Percentiles rank a stretch among this genome's conserved stretches.
phyloP scores from a whole-genome alignment of 1,139 yeast genomes.

The Nakaseomyces nivariensis region DNA sequence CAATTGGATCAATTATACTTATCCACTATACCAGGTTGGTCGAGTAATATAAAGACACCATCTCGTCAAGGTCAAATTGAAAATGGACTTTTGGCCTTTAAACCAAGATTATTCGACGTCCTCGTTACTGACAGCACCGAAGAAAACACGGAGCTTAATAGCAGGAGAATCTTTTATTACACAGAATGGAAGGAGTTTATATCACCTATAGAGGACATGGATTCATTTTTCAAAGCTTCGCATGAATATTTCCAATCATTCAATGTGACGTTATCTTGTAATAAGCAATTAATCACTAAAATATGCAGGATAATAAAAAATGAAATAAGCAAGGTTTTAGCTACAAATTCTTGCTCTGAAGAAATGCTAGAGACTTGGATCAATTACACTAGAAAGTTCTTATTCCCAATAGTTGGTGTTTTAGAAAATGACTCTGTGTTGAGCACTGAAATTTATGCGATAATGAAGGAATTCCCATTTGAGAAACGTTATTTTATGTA shows the following conservation, averaged over 20 bases:
- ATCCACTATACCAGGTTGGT: slow-evolving; percentile 4
- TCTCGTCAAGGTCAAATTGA: slow-evolving; percentile 11
- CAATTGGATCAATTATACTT: slow-evolving; percentile 44
- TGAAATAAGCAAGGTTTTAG: slow-evolving; percentile 30
- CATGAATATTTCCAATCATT: slow-evolving; percentile 44
- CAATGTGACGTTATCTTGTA: slow-evolving; percentile 45
- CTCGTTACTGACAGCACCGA: slow-evolving; percentile 32
- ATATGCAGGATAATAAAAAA: slow-evolving; percentile 49
- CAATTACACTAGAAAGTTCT: slow-evolving; percentile 50
- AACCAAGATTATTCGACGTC: slow-evolving; percentile 19
- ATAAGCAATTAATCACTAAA: slow-evolving; percentile 43
- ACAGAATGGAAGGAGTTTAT: slow-evolving; percentile 40
- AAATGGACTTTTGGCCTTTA: slow-evolving; percentile 17
- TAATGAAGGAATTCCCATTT: slow-evolving; percentile 46
- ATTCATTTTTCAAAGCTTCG: slow-evolving; percentile 39
- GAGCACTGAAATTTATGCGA: slow-evolving; percentile 48
- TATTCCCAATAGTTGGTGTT: slow-evolving; percentile 60
- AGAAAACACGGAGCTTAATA: slow-evolving; percentile 26
- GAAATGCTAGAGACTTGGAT: slow-evolving; percentile 40
- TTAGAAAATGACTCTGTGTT: slow-evolving; percentile 53
- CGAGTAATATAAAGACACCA: slow-evolving; percentile 2
- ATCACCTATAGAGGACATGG: slow-evolving; percentile 33
- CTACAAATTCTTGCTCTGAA: slow-evolving; percentile 10
- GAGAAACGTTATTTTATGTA: slow-evolving; percentile 70
- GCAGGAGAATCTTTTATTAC: slow-evolving; percentile 40